Evolutionary conservation across 148 eudicot species (phyloP), one percentile per base, ranked within the genome.

Genomic region (Arctostaphylos glauca): DNA sequence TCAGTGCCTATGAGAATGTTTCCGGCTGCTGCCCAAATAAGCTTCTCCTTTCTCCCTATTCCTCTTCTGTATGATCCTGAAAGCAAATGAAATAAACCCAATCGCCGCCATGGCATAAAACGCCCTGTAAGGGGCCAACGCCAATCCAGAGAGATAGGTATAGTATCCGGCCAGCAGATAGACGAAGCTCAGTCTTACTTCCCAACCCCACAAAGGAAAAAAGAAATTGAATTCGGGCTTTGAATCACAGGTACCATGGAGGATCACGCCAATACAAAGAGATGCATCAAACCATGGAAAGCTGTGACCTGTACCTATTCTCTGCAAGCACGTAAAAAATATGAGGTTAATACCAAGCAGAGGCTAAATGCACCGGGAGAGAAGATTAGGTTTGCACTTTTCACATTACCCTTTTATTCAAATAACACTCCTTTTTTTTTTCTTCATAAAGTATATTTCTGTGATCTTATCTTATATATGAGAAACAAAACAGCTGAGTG

Each of bases 121-220:
- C 18, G 85, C 89, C 79, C 89, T 83, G 81, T 93, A 96, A 50
- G 99, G 99, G 66, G 98, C 90, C 84, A 88, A 87, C 66, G 92
- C 93, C 86, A 96, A 76, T 85, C 92, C 95, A 21, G 90, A 84
- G 60, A 94, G 83, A 86, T 86, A 96, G 80, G 92, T 87, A 80
- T 87, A 90, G 79, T 88, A 93, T 52, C 98, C 99, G 67, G 98
- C 95, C 89, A 96, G 80, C 84, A 94, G 88, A 87, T 96, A 96
- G 21, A 86, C 85, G 56, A 86, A 87, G 86, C 97, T 94, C 83
- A 90, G 87, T 52, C 87, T 91, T 79, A 92, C 85, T 89, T 94
- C 94, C 87, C 88, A 75, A 47, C 89, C 90, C 31, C 88, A 88
- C 60, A 89, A 58, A 9, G 92, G 89, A 76, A 85, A 86, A 77